Evolutionary conservation across 1,284 basidiomycete species (phyloP), one percentile per base, ranked within the genome.

Genomic region (Cryptococcus hybrid): DNA sequence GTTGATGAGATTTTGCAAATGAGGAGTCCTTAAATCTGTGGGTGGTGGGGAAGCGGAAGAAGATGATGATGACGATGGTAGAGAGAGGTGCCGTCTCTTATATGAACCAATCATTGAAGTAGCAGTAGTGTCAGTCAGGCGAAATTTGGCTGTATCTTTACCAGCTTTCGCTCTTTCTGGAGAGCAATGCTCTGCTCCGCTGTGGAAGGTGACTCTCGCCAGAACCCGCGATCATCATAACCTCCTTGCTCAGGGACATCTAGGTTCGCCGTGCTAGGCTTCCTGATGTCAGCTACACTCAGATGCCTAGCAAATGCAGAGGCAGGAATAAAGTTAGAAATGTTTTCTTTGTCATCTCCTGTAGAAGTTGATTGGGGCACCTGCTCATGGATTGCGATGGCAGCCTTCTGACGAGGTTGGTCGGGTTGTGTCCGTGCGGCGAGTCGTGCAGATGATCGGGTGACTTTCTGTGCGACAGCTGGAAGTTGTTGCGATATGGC

Each of bases 1-100:
- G 30, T 30, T 34, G 8, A 30, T 12, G 7, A 47, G 6, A 12
- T 13, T 3, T 39, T 43, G 34, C 15, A 40, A 9, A 38, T 40
- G 15, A n/a, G 51, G 51, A 13, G 51, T 52, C n/a, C 51, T 39
- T 11, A 52, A 30, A 36, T 45, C 51, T 24, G 51, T 52, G 6
- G 15, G 40, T 8, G 51, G 51, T 44, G 50, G 50, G n/a, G 24
- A 24, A 34, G 18, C 13, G 50, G 50, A 11, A 15, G 38, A 34
- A 18, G n/a, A 12, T 44, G 24, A 38, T 12, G 51, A 52, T 15
- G 51, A 36, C 7, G 51, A 35, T 7, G 18, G 15, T 7, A 52
- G 7, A 40, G 47, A 56, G 49, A 12, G 55, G 47, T 8, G 47
- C 50, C 40, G 52, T 42, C 12, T 49, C 11, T 30, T 38, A 5